Evolutionary conservation across 257 asterid species (phyloP).

Genomic region (Petunia secreta): DNA sequence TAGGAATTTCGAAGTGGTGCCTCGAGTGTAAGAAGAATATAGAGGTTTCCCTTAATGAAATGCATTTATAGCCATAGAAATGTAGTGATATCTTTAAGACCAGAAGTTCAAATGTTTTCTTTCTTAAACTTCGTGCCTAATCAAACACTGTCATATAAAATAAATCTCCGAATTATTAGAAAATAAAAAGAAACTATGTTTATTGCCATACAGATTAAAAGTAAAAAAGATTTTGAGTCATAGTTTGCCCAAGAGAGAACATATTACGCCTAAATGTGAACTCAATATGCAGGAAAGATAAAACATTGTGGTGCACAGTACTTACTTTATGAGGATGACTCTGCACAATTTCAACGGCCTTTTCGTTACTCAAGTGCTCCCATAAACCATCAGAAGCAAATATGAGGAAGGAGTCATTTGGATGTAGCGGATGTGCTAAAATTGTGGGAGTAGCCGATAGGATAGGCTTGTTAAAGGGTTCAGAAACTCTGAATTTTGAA

Average conservation of each 20-base stretch:
- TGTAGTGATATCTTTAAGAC: too few species aligned
- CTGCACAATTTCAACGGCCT: constrained; percentile 45
- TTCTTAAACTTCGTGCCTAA: background rate
- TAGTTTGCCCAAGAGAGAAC: background rate
- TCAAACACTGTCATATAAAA: background rate
- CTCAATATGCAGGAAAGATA: constrained; percentile 12
- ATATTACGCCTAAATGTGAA: constrained; percentile 2
- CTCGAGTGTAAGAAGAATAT: background rate
- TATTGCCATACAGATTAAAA: background rate
- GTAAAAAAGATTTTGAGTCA: background rate
- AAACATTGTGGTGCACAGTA: constrained; percentile 15
- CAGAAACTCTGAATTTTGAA: constrained; percentile 42
- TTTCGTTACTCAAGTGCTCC: constrained; percentile 48
- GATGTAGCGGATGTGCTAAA: constrained; percentile 40
- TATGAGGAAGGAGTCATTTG: constrained; percentile 44
- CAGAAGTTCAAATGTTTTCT: background rate
- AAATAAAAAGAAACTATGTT: background rate
- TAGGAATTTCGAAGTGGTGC: background rate
- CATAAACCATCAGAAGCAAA: constrained; percentile 50
- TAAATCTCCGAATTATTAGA: background rate
- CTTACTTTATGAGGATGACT: constrained; percentile 41
- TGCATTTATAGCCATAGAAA: too few species aligned
- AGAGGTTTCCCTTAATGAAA: background rate
- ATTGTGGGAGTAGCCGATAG: constrained; percentile 44
- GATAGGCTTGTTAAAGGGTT: constrained; percentile 42